phyloP scores from a whole-genome alignment of 108 stramenopile species.

The Nitzschia palea region DNA sequence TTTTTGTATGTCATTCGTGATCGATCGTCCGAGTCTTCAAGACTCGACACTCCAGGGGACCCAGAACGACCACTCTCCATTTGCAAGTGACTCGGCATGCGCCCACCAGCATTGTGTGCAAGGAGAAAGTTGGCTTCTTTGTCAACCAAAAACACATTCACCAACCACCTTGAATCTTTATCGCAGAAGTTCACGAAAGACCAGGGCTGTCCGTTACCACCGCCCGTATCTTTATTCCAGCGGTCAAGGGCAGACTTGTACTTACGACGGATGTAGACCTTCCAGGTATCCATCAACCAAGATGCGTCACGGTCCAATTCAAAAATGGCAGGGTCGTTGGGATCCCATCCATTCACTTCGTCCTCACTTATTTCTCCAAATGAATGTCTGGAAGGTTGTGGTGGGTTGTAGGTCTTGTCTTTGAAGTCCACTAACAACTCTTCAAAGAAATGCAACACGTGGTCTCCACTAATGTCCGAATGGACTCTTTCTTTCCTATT shows the following conservation, averaged over 20 bases:
- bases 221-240: conserved; percentile 23
- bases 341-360: neutral
- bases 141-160: neutral
- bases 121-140: neutral
- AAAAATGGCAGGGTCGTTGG: neutral
- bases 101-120: neutral
- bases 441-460: no score
- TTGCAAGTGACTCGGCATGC: neutral
- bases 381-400: no score
- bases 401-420: no score
- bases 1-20: neutral
- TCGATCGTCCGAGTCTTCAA: neutral
- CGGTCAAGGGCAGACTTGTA: neutral
- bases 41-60: no score
- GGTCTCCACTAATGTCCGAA: no score
- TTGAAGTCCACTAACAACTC: no score
- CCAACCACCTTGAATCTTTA: neutral
- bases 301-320: neutral
- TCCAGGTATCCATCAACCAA: neutral
- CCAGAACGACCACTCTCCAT: neutral
- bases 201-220: neutral
- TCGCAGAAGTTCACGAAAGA: neutral
- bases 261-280: conserved; percentile 11
- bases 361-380: no score
- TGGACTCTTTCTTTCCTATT: no score